Evolutionary conservation across 2,329 filamentous ascomycete genomes (phyloP), one percentile per base, ranked within the genome.

Genomic region (Aspergillus sojae): DNA sequence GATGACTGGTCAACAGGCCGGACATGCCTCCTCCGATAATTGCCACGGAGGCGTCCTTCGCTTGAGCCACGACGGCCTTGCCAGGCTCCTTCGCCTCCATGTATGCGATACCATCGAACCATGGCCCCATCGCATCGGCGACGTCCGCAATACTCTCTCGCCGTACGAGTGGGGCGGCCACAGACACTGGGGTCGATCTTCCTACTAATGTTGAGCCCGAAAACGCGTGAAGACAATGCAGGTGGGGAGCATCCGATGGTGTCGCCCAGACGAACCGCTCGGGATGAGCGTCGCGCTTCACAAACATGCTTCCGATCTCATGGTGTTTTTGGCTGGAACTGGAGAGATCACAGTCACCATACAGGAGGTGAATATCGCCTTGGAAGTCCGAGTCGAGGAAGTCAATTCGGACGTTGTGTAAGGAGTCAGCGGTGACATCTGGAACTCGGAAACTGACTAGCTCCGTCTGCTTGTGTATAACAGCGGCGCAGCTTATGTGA

Each of bases 331-430:
- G 68, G 5, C 70, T 63, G 10, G 71, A 63, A 10, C 70, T 63
- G 23, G 66, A 54, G 64, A 81, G 77, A 52, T 77, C 70, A 64
- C 82, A 84, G 50, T 77, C 69, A 1, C 82, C 83, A 65, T 84
- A 82, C 7, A 83, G 76, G 28, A 84, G 66, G 2, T 75, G 74
- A 10, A 84, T 62, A 19, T 81, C 72, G 7, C 82, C 82, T 61
- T 82, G 79, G 34, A 82, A 79, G 23, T 74, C 72, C 21, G 75
- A 71, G 45, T 75, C 74, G 19, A 67, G 28, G 64, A 81, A 84
- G 5, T 72, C 75, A 23, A 85, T 72, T 50, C 84, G 78, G 34
- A 85, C 74, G 67, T 85, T 85, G 68, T 85, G 82, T 63, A 85
- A 67, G 0, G 79, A 81, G 62, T 79, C 77, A 0, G 75, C 65